A percentile compares a stretch with the other conserved stretches of the same genome.
phyloP scores from a whole-genome alignment of 768 basidiomycete species.

The Rhodotorula toruloides region DNA sequence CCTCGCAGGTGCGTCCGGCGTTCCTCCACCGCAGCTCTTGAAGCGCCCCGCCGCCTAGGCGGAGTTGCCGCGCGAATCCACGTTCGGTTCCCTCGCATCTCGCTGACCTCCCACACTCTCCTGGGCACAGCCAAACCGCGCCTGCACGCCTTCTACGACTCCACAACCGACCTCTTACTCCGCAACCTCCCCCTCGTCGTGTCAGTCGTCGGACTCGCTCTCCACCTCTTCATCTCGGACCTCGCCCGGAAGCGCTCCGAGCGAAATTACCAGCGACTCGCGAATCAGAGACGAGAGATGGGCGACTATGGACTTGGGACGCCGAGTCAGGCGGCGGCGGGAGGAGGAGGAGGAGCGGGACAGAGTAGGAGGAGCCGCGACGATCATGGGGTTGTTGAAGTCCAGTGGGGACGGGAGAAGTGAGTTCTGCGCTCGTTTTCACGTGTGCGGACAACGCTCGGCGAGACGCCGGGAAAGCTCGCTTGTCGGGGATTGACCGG shows the following conservation, averaged over 20 bases:
- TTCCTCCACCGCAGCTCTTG: too few relatives aligned
- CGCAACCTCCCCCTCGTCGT: not conserved
- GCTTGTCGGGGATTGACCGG: too few relatives aligned
- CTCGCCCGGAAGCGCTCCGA: not conserved
- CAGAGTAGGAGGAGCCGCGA: not conserved
- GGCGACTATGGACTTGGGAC: conserved; percentile 18
- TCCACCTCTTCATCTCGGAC: conserved; percentile 6
- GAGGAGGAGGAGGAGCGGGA: not conserved
- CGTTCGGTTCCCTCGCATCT: not conserved
- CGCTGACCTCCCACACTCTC: not conserved
- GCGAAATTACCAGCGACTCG: not conserved
- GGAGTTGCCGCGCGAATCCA: too few relatives aligned
- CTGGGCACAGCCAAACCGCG: not conserved
- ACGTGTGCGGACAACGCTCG: too few relatives aligned
- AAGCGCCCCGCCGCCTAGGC: too few relatives aligned
- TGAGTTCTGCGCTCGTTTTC: conserved; percentile 7
- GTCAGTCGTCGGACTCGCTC: conserved; percentile 1
- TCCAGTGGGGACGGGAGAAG: conserved; percentile 44
- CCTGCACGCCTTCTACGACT: too few relatives aligned
- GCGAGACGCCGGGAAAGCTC: not conserved
- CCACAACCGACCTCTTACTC: not conserved
- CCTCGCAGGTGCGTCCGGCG: conserved; percentile 4
- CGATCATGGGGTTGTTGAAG: conserved; percentile 29
- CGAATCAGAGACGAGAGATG: not conserved
- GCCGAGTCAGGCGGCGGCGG: not conserved